These are phyloP conservation scores for Madurella fahalii DNA, from an alignment of 2,329 filamentous ascomycete genomes.

Conservation along the genomic window DNA sequence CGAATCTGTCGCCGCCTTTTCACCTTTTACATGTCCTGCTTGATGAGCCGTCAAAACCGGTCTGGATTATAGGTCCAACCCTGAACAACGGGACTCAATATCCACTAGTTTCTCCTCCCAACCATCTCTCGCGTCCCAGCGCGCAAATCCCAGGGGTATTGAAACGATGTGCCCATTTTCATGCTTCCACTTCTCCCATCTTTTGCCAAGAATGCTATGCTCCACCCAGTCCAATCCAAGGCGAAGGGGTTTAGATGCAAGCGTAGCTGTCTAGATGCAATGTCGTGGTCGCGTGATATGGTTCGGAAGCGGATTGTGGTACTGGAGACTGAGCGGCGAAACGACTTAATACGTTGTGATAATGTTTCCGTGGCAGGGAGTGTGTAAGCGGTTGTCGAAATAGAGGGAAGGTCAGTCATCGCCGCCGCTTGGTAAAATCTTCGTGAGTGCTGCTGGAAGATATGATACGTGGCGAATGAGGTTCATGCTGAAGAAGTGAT, in stretches of 20 bases:
- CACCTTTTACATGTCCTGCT: background rate
- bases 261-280: slow-evolving; percentile 1
- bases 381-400: too few species aligned
- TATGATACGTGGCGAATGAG: slow-evolving; percentile 9
- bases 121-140: too few species aligned
- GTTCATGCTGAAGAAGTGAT: slow-evolving; percentile 13
- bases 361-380: background rate
- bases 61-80: too few species aligned
- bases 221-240: background rate
- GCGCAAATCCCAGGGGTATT: too few species aligned
- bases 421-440: background rate
- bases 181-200: background rate
- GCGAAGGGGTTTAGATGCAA: background rate
- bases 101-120: too few species aligned
- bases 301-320: background rate
- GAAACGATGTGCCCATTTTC: background rate
- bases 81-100: too few species aligned
- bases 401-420: background rate
- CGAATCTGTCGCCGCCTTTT: background rate
- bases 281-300: slow-evolving; percentile 2
- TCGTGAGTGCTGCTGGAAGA: slow-evolving; percentile 3
- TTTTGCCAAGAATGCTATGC: background rate
- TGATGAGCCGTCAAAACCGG: too few species aligned
- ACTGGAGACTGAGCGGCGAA: background rate
- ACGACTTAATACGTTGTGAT: background rate